Evolutionary conservation across 2,329 filamentous ascomycete species (phyloP).

Genomic region (Trichophyton mentagrophytes): DNA sequence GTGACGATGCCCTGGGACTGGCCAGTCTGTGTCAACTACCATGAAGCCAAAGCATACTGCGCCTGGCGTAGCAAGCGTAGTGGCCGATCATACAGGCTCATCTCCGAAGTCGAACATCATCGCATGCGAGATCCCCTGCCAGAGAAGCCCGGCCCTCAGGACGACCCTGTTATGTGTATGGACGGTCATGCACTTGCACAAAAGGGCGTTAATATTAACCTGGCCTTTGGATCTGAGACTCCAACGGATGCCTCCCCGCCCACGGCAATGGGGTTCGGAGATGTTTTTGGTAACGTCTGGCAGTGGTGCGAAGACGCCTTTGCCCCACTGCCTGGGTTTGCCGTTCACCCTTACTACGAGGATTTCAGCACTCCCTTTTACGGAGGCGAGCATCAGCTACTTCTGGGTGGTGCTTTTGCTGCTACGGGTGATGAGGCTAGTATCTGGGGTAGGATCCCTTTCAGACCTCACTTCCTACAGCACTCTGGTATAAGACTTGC

Average conservation of each 20-base stretch:
- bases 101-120: not conserved
- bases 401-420: not conserved
- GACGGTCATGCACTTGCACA: not conserved
- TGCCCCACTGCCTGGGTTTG: not conserved
- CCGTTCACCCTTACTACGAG: not conserved
- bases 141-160: not conserved
- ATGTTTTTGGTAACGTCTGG: not conserved
- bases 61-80: slow-evolving; percentile 1
- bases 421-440: not conserved
- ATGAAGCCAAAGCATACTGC: slow-evolving; percentile 1
- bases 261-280: not conserved
- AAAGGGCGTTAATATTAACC: not conserved
- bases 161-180: not conserved
- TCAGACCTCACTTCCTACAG: not conserved
- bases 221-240: not conserved
- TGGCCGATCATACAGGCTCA: not conserved
- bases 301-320: not conserved
- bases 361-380: slow-evolving; percentile 1
- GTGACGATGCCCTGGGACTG: not conserved
- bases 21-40: slow-evolving; percentile 1
- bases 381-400: not conserved
- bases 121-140: not conserved
- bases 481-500: not conserved
- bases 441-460: not conserved
- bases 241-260: not conserved